A percentile compares a stretch with the other conserved stretches of the same genome.
phyloP scores from a whole-genome alignment of 2,329 filamentous ascomycete species.

The Aspergillus intermedius region DNA sequence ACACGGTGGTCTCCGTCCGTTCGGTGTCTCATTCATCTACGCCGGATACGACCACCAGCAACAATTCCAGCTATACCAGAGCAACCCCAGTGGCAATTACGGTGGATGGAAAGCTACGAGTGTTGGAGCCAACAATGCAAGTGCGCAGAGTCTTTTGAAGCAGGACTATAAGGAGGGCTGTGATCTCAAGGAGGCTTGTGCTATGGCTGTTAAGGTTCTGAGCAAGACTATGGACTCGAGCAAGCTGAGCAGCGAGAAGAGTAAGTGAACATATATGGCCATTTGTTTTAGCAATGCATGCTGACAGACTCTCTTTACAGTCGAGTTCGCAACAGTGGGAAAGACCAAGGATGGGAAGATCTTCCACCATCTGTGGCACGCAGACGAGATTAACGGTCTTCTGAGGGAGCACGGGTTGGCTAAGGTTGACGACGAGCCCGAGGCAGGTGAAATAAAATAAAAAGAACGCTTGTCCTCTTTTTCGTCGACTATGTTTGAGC shows the following conservation, averaged over 20 bases:
- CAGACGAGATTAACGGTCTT: slow-evolving; percentile 89
- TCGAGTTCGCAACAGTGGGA: slow-evolving; percentile 97
- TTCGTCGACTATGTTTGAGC: slow-evolving; percentile 16
- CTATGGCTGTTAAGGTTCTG: slow-evolving; percentile 94
- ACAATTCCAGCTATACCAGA: slow-evolving; percentile 98
- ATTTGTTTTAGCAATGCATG: background rate
- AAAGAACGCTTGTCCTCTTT: slow-evolving; percentile 20
- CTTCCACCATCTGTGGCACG: slow-evolving; percentile 95
- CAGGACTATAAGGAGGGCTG: slow-evolving; percentile 99
- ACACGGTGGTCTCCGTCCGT: slow-evolving; percentile 94
- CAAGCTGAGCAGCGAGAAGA: slow-evolving; percentile 98
- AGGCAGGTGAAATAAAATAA: slow-evolving; percentile 47
- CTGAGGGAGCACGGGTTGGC: slow-evolving; percentile 93
- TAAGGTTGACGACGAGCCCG: slow-evolving; percentile 66
- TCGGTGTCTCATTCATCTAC: slow-evolving; percentile 99
- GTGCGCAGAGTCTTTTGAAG: slow-evolving; percentile 92
- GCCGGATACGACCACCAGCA: slow-evolving; percentile 93
- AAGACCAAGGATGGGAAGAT: slow-evolving; percentile 93
- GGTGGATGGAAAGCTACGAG: slow-evolving; percentile 99
- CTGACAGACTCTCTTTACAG: slow-evolving; percentile 42
- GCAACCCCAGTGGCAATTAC: slow-evolving; percentile 97
- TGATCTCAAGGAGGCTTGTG: slow-evolving; percentile 90
- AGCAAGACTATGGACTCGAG: slow-evolving; percentile 99
- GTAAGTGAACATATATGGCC: slow-evolving; percentile 48
- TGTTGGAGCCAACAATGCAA: slow-evolving; percentile 95